Conservation (phyloP, 352 stramenopile species). For the Pythium sukuiense region DNA sequence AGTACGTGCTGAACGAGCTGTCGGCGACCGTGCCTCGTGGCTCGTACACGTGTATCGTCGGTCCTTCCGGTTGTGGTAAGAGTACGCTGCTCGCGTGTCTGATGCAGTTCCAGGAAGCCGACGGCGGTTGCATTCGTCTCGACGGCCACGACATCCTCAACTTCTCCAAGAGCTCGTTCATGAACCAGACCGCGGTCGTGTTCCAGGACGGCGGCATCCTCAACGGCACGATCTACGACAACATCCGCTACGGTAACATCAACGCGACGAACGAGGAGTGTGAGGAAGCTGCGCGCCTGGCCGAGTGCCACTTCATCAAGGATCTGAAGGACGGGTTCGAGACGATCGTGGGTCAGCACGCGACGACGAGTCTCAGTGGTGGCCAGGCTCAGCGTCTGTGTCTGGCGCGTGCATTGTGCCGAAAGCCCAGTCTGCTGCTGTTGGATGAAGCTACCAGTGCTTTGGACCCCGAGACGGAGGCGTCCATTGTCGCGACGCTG, state of each 20-base stretch:
- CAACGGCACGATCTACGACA: slow-evolving; percentile 88
- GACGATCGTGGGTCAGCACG: slow-evolving; percentile 84
- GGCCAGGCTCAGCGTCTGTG: slow-evolving; percentile 87
- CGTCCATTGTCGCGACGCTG: slow-evolving; percentile 80
- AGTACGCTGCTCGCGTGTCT: slow-evolving; percentile 84
- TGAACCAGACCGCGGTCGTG: slow-evolving; percentile 84
- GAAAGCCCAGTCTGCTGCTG: slow-evolving; percentile 76
- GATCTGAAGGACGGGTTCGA: slow-evolving; percentile 81
- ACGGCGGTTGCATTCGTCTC: slow-evolving; percentile 77
- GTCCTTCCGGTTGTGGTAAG: slow-evolving; percentile 84
- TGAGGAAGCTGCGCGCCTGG: slow-evolving; percentile 73
- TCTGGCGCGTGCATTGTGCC: slow-evolving; percentile 77
- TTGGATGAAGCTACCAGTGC: slow-evolving; percentile 87
- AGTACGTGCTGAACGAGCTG: slow-evolving; percentile 82
- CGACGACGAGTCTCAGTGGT: slow-evolving; percentile 85
- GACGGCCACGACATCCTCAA: slow-evolving; percentile 86
- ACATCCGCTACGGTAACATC: slow-evolving; percentile 84
- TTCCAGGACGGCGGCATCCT: slow-evolving; percentile 88
- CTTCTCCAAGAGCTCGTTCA: slow-evolving; percentile 86
- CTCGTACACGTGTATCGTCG: slow-evolving; percentile 85
- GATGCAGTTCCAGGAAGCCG: slow-evolving; percentile 88
- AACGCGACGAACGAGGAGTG: slow-evolving; percentile 74
- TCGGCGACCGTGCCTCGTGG: slow-evolving; percentile 68
- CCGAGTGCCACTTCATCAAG: slow-evolving; percentile 84
- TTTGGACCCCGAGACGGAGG: slow-evolving; percentile 84